Evolutionary conservation across 495 filamentous ascomycete genomes (phyloP).

Genomic region (Aspergillus cavernicola): DNA sequence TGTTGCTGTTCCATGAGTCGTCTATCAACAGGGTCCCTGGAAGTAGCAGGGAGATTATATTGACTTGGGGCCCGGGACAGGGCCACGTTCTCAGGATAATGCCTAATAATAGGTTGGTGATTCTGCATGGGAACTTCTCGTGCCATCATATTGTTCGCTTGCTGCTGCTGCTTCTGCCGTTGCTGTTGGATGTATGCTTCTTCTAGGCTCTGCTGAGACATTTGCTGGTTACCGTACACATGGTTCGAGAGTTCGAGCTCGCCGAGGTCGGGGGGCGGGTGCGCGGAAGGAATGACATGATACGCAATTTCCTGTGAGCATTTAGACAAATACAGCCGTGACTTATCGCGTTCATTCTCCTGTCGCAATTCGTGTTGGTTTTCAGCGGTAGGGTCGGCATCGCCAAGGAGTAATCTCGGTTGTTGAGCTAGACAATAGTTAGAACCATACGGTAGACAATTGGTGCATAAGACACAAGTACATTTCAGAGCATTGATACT

Average conservation of each 20-base stretch:
- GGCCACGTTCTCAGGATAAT: conserved; percentile 41
- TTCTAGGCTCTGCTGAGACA: conserved; percentile 46
- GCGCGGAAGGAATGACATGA: conserved; percentile 50
- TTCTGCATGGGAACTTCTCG: conserved; percentile 45
- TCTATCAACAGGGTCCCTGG: conserved; percentile 34
- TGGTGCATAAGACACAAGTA: conserved; percentile 13
- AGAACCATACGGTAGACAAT: not conserved
- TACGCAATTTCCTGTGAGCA: conserved; percentile 53
- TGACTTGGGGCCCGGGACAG: conserved; percentile 34
- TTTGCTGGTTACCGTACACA: conserved; percentile 43
- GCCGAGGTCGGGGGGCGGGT: conserved; percentile 42
- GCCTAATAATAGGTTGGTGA: conserved; percentile 42
- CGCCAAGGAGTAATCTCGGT: conserved; percentile 39
- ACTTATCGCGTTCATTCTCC: conserved; percentile 50
- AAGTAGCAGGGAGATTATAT: conserved; percentile 20
- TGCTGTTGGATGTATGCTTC: conserved; percentile 49
- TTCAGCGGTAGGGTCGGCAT: conserved; percentile 45
- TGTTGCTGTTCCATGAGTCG: conserved; percentile 38
- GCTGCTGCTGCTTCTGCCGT: conserved; percentile 36
- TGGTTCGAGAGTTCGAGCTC: conserved; percentile 47
- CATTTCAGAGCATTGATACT: conserved; percentile 40
- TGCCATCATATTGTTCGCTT: conserved; percentile 44
- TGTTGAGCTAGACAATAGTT: conserved; percentile 32
- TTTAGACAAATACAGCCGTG: conserved; percentile 50
- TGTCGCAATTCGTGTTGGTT: conserved; percentile 57